Evolutionary conservation across 331 rosid species (phyloP).

Genomic region (Telfairia occidentalis): DNA sequence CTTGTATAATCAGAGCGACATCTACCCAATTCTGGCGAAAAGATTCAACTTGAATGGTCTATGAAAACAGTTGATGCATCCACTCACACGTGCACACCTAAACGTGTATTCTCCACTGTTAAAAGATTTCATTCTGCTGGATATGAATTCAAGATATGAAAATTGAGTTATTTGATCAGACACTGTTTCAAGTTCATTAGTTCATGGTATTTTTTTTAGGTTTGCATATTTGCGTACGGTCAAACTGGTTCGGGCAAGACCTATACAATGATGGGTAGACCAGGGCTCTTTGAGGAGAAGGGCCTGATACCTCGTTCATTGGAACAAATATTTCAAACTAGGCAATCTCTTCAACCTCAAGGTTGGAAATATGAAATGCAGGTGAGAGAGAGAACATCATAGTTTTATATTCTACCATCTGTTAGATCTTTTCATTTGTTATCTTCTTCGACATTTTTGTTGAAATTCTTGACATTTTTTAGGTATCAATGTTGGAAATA

Average conservation of each 20-base stretch:
- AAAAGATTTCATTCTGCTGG: background rate
- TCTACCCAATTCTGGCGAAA: background rate
- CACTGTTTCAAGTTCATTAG: background rate
- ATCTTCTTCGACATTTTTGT: background rate
- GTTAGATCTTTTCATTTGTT: background rate
- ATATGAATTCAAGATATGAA: background rate
- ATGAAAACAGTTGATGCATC: background rate
- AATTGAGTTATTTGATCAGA: background rate
- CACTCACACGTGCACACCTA: background rate
- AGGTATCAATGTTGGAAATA: conserved; percentile 99
- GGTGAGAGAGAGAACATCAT: conserved; percentile 28
- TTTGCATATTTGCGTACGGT: conserved; percentile 95
- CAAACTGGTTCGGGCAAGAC: conserved; percentile 99
- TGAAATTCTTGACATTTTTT: background rate
- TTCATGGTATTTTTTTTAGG: conserved; percentile 37
- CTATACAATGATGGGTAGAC: conserved; percentile 95
- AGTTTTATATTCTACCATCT: background rate
- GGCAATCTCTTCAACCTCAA: conserved; percentile 67
- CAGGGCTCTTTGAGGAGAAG: conserved; percentile 61
- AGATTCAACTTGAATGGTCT: background rate
- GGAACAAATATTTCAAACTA: conserved; percentile 84
- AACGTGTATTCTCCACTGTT: background rate
- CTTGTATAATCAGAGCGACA: background rate
- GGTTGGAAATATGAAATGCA: conserved; percentile 99
- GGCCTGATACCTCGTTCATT: conserved; percentile 91